phyloP scores from a whole-genome alignment of 306 rosid genomes.

The Trifolium dubium region DNA sequence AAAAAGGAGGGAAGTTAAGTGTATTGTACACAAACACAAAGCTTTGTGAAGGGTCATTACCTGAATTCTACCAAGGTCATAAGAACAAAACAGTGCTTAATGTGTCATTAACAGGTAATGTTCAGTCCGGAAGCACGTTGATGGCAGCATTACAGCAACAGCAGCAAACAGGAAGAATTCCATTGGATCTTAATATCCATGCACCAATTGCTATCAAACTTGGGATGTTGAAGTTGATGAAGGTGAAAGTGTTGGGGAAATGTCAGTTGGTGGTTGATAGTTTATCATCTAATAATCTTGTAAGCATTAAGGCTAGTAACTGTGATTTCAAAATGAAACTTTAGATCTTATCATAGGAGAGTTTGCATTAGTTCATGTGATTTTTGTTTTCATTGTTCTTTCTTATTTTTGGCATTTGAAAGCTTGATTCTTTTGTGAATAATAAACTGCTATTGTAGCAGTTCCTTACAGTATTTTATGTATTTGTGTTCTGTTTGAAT shows the following conservation, averaged over 20 bases:
- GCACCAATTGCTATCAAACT: slow-evolving; percentile 75
- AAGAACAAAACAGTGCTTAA: slow-evolving; percentile 67
- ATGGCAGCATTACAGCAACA: slow-evolving; percentile 80
- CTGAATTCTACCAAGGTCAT: slow-evolving; percentile 89
- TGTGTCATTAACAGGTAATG: slow-evolving; percentile 74
- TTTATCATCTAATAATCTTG: slow-evolving; percentile 64
- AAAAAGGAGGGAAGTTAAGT: slow-evolving; percentile 72
- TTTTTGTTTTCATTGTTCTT: not conserved
- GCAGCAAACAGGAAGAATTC: slow-evolving; percentile 75
- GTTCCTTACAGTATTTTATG: slow-evolving; percentile 6
- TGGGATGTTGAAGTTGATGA: slow-evolving; percentile 77
- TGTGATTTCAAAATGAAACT: slow-evolving; percentile 69
- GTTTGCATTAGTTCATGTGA: slow-evolving; percentile 29
- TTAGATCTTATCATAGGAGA: slow-evolving; percentile 26
- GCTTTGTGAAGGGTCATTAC: slow-evolving; percentile 82
- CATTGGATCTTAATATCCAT: slow-evolving; percentile 69
- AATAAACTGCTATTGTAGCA: slow-evolving; percentile 7
- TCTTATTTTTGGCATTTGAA: slow-evolving; percentile 10
- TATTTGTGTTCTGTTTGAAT: slow-evolving; percentile 2
- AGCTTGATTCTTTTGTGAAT: slow-evolving; percentile 27
- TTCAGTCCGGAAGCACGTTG: slow-evolving; percentile 66
- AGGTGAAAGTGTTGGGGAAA: slow-evolving; percentile 65
- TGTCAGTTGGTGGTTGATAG: slow-evolving; percentile 85
- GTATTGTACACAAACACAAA: slow-evolving; percentile 68
- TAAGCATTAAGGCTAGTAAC: slow-evolving; percentile 82